Percentiles rank a stretch among this genome's conserved stretches.
Evolutionary conservation across 2,329 filamentous ascomycete species (phyloP).

Genomic region (Mycocentrospora acerina): DNA sequence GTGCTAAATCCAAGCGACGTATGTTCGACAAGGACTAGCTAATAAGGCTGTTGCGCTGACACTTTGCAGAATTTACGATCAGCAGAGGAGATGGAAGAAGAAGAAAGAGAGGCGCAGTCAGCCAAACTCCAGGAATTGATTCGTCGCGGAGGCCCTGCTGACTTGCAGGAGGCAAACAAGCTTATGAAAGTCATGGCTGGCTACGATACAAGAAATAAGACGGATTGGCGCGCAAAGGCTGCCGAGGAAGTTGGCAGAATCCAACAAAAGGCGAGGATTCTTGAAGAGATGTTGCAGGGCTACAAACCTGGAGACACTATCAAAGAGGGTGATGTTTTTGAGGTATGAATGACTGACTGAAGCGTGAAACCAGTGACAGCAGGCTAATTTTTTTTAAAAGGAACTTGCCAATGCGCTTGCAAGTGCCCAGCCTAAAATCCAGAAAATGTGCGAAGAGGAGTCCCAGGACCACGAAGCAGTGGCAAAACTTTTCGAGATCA

Average conservation of each 20-base stretch:
- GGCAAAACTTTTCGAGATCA: conserved; percentile 92
- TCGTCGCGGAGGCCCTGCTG: conserved; percentile 83
- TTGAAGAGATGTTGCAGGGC: conserved; percentile 89
- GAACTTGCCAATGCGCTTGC: conserved; percentile 87
- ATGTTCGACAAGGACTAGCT: conserved; percentile 47
- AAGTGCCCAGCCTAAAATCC: conserved; percentile 96
- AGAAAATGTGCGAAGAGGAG: conserved; percentile 99
- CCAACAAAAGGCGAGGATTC: conserved; percentile 87
- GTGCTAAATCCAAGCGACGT: conserved; percentile 96
- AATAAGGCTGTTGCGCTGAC: conserved; percentile 15
- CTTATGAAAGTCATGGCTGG: conserved; percentile 99
- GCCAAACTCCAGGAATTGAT: conserved; percentile 98
- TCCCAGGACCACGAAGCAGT: conserved; percentile 96
- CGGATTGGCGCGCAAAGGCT: conserved; percentile 95
- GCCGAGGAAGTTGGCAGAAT: conserved; percentile 94
- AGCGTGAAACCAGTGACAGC: conserved; percentile 26
- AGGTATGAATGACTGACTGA: conserved; percentile 46
- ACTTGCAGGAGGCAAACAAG: conserved; percentile 93
- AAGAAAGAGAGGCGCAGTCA: conserved; percentile 90
- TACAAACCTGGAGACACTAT: conserved; percentile 82
- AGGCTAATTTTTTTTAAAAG: conserved; percentile 43
- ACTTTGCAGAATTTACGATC: conserved; percentile 79
- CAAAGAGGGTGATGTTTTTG: conserved; percentile 67
- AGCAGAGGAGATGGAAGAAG: conserved; percentile 97
- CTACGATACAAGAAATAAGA: conserved; percentile 92